phyloP scores from a whole-genome alignment of 106 monocot species.

The Allium fistulosum region DNA sequence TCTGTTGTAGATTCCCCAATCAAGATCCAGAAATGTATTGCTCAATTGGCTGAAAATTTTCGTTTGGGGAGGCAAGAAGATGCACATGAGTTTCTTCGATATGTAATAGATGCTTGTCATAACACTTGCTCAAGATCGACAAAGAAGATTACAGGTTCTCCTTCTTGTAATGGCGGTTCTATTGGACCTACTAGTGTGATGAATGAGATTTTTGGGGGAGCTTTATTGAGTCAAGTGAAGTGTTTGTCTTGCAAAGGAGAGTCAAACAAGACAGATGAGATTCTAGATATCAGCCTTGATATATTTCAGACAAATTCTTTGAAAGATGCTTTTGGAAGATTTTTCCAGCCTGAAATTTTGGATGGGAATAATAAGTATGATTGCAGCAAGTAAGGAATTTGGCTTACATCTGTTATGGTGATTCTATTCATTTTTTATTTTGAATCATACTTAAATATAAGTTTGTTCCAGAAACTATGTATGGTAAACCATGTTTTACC shows the following conservation, averaged over 20 bases:
- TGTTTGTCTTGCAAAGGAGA: slow-evolving; percentile 76
- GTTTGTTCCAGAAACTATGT: too few species aligned
- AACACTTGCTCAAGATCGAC: slow-evolving; percentile 47
- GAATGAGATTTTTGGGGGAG: slow-evolving; percentile 87
- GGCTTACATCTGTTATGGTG: too few species aligned
- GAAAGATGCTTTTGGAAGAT: slow-evolving; percentile 64
- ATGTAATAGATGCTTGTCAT: slow-evolving; percentile 88
- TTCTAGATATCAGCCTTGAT: slow-evolving; percentile 95
- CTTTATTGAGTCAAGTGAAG: slow-evolving; percentile 85
- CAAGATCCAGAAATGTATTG: slow-evolving; percentile 60
- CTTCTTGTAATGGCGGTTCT: slow-evolving; percentile 4
- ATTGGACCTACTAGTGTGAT: slow-evolving; percentile 38
- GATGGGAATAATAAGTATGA: slow-evolving; percentile 88
- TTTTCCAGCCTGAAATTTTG: slow-evolving; percentile 76
- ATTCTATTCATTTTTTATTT: too few species aligned
- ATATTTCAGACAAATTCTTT: slow-evolving; percentile 58
- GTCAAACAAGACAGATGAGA: slow-evolving; percentile 89
- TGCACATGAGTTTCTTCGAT: slow-evolving; percentile 95
- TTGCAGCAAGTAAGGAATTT: slow-evolving; percentile 52
- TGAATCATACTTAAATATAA: too few species aligned
- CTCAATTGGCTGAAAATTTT: slow-evolving; percentile 74
- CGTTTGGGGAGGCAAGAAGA: slow-evolving; percentile 94
- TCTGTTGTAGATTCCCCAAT: slow-evolving; percentile 47
- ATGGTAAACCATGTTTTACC: too few species aligned
- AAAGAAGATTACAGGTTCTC: slow-evolving; percentile 15